Base-by-base conservation (phyloP, 2,329 filamentous ascomycete genomes). In the Lasiodiplodia citricola region DNA sequence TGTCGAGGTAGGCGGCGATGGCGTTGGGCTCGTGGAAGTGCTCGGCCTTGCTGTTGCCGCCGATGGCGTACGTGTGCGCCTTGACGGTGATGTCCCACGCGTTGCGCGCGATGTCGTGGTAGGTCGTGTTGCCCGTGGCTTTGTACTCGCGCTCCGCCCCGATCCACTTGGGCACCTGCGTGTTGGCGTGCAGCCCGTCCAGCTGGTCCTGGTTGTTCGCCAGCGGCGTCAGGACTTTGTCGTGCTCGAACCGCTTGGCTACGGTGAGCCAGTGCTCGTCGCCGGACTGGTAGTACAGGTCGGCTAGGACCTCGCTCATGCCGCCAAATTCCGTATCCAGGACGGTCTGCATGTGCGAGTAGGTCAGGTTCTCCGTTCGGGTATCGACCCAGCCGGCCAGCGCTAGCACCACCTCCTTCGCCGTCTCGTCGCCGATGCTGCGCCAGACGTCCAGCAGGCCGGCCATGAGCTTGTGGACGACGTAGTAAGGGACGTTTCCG, bases 401-500 rank as follows among this genome's bases (percentile, higher is more conserved):
- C 0, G 74, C 75, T 2, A 86, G 75, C 16, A 87, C 74, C 0
- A 84, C 84, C 2, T 81, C 77, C 5, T 78, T 77, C 6, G 85
- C 83, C 3, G 75, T 81, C 0, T 75, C 72, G 71, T 84, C 81
- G 2, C 81, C 83, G 13, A 84, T 75, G 21, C 79, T 75, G 5
- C 81, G 79, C 79, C 83, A 86, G 3, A 84, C 82, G 56, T 87
- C 85, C 1, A 86, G 80, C 13, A 87, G 77, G 0, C 85, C 85
- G 1, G 83, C 81, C 73, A 87, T 80, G 1, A 83, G 85, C 76
- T 87, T 87, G 75, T 87, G 85, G n/a, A 87, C 78, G 25, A 82
- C 81, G 69, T 87, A 87, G 74, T 86, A 87, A 0, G 84, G 84
- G 0, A 87, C 85, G 57, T 86, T 86, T 35, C 84, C 84, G 52